A percentile compares a stretch with the other conserved stretches of the same genome.
Evolutionary conservation across 2,329 filamentous ascomycete genomes (phyloP).

Genomic region (Didymella exigua): DNA sequence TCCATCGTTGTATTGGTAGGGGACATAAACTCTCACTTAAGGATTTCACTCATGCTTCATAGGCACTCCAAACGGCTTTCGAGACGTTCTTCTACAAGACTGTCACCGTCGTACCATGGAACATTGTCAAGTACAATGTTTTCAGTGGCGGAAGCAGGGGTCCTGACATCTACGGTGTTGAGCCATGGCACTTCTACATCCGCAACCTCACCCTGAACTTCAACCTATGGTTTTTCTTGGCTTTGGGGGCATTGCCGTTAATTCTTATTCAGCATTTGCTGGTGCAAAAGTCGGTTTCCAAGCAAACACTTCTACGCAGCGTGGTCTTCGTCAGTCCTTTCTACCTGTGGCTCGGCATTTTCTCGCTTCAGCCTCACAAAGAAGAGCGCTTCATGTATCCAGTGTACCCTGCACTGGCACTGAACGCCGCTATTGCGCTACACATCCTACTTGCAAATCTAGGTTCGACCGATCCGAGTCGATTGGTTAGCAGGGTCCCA

Average conservation of each 20-base stretch:
- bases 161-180: slow-evolving; percentile 91
- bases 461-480: slow-evolving; percentile 71
- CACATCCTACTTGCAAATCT: slow-evolving; percentile 80
- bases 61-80: slow-evolving; percentile 72
- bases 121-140: slow-evolving; percentile 95
- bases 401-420: slow-evolving; percentile 83
- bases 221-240: slow-evolving; percentile 89
- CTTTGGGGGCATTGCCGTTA: slow-evolving; percentile 74
- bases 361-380: slow-evolving; percentile 92
- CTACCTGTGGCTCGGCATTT: slow-evolving; percentile 92
- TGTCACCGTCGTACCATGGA: slow-evolving; percentile 78
- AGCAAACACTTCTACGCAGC: slow-evolving; percentile 74
- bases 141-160: slow-evolving; percentile 79
- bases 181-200: slow-evolving; percentile 96
- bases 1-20: slow-evolving; percentile 73
- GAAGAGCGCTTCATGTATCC: slow-evolving; percentile 99
- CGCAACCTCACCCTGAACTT: slow-evolving; percentile 93
- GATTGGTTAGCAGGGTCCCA: slow-evolving; percentile 73
- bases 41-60: background rate
- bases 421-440: slow-evolving; percentile 84
- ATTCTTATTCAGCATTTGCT: slow-evolving; percentile 74
- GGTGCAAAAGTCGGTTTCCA: slow-evolving; percentile 64
- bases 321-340: slow-evolving; percentile 82
- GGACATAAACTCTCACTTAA: slow-evolving; percentile 10
- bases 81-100: slow-evolving; percentile 88